Conservation (phyloP, 805 yeast species). For the Ogataea zsoltii region DNA sequence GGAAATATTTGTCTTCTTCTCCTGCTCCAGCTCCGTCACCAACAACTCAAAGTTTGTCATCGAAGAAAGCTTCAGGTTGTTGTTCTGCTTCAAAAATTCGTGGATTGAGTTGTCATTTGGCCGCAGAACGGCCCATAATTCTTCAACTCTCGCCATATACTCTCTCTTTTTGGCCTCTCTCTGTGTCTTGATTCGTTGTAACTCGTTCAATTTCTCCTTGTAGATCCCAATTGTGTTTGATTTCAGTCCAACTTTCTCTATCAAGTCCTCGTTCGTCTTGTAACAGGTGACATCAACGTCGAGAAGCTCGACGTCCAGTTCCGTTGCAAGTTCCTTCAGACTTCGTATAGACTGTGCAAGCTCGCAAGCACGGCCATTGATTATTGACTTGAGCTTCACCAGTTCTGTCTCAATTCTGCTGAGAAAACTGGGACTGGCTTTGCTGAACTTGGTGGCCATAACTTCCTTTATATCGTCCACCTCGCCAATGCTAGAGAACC, state of each 20-base stretch:
- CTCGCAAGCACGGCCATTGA: slow-evolving; percentile 23
- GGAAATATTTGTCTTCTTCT: slow-evolving; percentile 65
- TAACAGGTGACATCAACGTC: slow-evolving; percentile 12
- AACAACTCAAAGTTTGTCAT: slow-evolving; percentile 57
- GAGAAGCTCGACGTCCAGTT: slow-evolving; percentile 14
- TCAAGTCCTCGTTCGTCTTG: slow-evolving; percentile 18
- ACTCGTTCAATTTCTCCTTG: slow-evolving; percentile 8
- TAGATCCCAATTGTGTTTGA: slow-evolving; percentile 17
- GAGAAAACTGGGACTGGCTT: slow-evolving; percentile 27
- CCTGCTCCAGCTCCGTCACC: slow-evolving; percentile 53
- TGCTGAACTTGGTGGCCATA: slow-evolving; percentile 29
- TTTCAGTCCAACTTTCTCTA: slow-evolving; percentile 28
- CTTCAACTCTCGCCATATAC: slow-evolving; percentile 36
- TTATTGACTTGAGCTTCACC: slow-evolving; percentile 24
- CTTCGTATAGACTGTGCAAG: slow-evolving; percentile 15
- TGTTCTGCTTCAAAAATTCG: slow-evolving; percentile 42
- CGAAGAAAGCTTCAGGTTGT: slow-evolving; percentile 46
- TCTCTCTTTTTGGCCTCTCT: slow-evolving; percentile 40
- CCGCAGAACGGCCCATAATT: slow-evolving; percentile 48
- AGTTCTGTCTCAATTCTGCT: slow-evolving; percentile 32
- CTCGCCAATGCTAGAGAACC: slow-evolving; percentile 16
- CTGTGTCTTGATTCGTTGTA: slow-evolving; percentile 35
- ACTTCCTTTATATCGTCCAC: slow-evolving; percentile 29
- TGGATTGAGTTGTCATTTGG: slow-evolving; percentile 31
- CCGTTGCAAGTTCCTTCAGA: slow-evolving; percentile 8